Evolutionary conservation across 2,329 filamentous ascomycete species (phyloP).

Genomic region (Massarina eburnea): DNA sequence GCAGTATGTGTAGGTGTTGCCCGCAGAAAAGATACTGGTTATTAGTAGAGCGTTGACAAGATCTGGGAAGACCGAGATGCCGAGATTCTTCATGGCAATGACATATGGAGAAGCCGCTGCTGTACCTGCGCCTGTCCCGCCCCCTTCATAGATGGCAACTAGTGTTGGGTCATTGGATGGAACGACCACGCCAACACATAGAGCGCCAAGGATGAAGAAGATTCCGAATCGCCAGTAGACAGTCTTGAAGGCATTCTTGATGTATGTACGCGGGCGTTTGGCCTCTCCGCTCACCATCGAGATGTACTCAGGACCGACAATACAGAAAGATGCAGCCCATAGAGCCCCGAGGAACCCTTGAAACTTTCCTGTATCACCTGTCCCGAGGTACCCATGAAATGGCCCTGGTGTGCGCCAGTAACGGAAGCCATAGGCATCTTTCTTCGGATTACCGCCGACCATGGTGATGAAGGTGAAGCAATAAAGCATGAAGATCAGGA

Average conservation of each 20-base stretch:
- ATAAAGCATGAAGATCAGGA: conserved; percentile 50
- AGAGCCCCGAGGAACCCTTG: conserved; percentile 44
- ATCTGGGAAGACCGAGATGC: conserved; percentile 57
- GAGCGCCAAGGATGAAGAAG: conserved; percentile 51
- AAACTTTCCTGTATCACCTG: conserved; percentile 30
- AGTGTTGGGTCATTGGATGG: conserved; percentile 74
- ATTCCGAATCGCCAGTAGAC: conserved; percentile 50
- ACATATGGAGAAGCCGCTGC: conserved; percentile 65
- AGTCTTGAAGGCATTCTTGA: conserved; percentile 53
- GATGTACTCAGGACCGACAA: conserved; percentile 53
- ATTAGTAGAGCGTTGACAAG: conserved; percentile 60
- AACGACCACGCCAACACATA: conserved; percentile 48
- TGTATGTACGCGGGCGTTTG: conserved; percentile 48
- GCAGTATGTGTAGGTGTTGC: conserved; percentile 58
- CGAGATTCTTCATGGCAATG: conserved; percentile 61
- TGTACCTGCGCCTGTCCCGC: conserved; percentile 40
- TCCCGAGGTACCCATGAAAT: conserved; percentile 29
- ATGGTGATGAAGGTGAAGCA: conserved; percentile 51
- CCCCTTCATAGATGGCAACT: conserved; percentile 49
- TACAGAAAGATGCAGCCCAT: conserved; percentile 50
- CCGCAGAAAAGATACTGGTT: conserved; percentile 59
- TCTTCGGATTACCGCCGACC: conserved; percentile 48
- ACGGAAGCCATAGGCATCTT: conserved; percentile 48
- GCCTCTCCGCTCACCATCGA: conserved; percentile 52
- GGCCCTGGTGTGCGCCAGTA: conserved; percentile 46